These are phyloP conservation scores for Coleophoma eucalyptorum DNA, from an alignment of 2,329 filamentous ascomycete genomes.

Conservation along the genomic window DNA sequence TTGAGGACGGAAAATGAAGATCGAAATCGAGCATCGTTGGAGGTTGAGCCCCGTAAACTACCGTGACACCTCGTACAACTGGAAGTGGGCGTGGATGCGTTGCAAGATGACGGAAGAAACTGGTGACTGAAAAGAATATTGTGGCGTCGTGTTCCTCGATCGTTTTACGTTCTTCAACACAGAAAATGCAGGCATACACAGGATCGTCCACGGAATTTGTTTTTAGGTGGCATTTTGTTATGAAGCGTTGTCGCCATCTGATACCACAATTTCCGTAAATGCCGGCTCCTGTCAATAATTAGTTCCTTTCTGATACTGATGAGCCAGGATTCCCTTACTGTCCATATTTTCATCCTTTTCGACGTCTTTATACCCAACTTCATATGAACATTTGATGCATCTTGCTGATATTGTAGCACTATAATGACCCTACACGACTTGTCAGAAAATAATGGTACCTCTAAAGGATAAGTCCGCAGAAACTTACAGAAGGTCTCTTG, in stretches of 20 bases:
- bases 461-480: neutral
- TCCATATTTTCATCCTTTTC: slow-evolving; percentile 19
- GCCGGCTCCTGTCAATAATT: slow-evolving; percentile 18
- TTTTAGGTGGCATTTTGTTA: slow-evolving; percentile 26
- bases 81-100: slow-evolving; percentile 24
- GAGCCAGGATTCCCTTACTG: neutral
- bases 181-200: slow-evolving; percentile 28
- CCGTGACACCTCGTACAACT: slow-evolving; percentile 17
- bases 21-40: slow-evolving; percentile 23
- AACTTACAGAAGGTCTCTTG: slow-evolving; percentile 23
- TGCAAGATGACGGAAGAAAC: slow-evolving; percentile 25
- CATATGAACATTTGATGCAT: slow-evolving; percentile 26
- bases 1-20: slow-evolving; percentile 19
- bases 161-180: slow-evolving; percentile 23
- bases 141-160: slow-evolving; percentile 28
- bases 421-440: slow-evolving; percentile 20
- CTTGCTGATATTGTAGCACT: slow-evolving; percentile 21
- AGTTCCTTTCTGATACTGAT: slow-evolving; percentile 1
- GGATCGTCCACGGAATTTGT: slow-evolving; percentile 21
- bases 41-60: slow-evolving; percentile 21
- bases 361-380: slow-evolving; percentile 23
- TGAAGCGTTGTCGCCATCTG: slow-evolving; percentile 24
- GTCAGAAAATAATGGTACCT: slow-evolving; percentile 7
- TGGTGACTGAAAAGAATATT: slow-evolving; percentile 24
- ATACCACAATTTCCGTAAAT: slow-evolving; percentile 26